Evolutionary conservation across 345 rosid genomes (phyloP).

Genomic region (Lumnitzera littorea): DNA sequence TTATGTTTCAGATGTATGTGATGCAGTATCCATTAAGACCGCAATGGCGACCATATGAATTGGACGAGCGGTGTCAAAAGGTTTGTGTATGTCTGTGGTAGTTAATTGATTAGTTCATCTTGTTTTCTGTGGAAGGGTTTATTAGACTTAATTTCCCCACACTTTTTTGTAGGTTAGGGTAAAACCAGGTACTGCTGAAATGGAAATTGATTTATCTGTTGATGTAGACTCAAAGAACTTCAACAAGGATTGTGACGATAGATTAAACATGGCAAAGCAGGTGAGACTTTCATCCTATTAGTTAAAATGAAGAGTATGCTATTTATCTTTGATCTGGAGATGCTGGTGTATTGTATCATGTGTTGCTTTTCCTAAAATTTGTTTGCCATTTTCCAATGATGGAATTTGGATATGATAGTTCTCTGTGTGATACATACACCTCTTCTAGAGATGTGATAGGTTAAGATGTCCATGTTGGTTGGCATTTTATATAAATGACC

Average conservation of each 20-base stretch:
- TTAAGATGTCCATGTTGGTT: too few species aligned
- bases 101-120: not conserved
- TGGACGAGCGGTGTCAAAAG: conserved; percentile 78
- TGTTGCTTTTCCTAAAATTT: too few species aligned
- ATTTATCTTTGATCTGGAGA: too few species aligned
- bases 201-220: conserved; percentile 66
- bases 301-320: too few species aligned
- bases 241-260: conserved; percentile 28
- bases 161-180: conserved; percentile 61
- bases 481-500: too few species aligned
- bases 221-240: conserved; percentile 49
- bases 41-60: conserved; percentile 81
- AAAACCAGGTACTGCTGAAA: conserved; percentile 44
- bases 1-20: conserved; percentile 55
- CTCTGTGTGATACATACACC: too few species aligned
- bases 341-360: too few species aligned
- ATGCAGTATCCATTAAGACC: conserved; percentile 83
- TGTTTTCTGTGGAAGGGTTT: not conserved
- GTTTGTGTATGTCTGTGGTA: conserved; percentile 19
- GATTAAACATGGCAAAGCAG: conserved; percentile 47
- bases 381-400: too few species aligned
- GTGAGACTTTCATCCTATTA: conserved; percentile 18
- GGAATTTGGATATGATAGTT: too few species aligned
- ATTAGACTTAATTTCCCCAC: not conserved
- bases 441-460: too few species aligned